Conservation (phyloP, 2,329 filamentous ascomycete genomes). For the Monosporascus sp. region DNA sequence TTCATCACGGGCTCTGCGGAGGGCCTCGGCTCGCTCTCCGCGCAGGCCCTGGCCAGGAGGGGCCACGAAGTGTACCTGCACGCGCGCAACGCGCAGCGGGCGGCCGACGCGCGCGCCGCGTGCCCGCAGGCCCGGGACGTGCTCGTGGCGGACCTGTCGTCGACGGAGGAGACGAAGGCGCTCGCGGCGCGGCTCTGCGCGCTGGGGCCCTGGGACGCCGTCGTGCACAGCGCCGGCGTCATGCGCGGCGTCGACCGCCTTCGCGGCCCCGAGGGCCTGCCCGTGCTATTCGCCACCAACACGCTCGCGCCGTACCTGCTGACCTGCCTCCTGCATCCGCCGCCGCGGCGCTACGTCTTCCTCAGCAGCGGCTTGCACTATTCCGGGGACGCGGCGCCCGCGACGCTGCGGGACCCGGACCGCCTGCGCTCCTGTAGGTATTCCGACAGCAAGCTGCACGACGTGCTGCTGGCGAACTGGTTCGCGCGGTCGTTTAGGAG, state of each 20-base stretch:
- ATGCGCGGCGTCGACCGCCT: constrained; percentile 30
- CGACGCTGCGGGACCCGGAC: constrained; percentile 34
- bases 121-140: constrained; percentile 46
- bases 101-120: constrained; percentile 39
- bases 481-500: constrained; percentile 41
- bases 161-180: constrained; percentile 41
- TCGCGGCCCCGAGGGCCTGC: constrained; percentile 32
- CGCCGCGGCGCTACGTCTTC: constrained; percentile 43
- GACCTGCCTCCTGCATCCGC: constrained; percentile 42
- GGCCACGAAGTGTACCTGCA: constrained; percentile 53
- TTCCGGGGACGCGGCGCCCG: constrained; percentile 34
- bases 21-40: constrained; percentile 47
- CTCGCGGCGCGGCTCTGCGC: constrained; percentile 46
- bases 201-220: constrained; percentile 44
- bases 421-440: constrained; percentile 33
- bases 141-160: constrained; percentile 47
- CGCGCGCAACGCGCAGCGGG: constrained; percentile 49
- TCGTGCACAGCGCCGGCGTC: constrained; percentile 55
- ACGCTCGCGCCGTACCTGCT: constrained; percentile 53
- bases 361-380: constrained; percentile 46
- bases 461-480: constrained; percentile 48
- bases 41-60: constrained; percentile 40
- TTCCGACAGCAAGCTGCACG: constrained; percentile 50
- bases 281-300: constrained; percentile 49
- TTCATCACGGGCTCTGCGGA: constrained; percentile 53